These are phyloP conservation scores for Guadua angustifolia DNA, from an alignment of 176 grass and related monocot genomes.

Conservation along the genomic window DNA sequence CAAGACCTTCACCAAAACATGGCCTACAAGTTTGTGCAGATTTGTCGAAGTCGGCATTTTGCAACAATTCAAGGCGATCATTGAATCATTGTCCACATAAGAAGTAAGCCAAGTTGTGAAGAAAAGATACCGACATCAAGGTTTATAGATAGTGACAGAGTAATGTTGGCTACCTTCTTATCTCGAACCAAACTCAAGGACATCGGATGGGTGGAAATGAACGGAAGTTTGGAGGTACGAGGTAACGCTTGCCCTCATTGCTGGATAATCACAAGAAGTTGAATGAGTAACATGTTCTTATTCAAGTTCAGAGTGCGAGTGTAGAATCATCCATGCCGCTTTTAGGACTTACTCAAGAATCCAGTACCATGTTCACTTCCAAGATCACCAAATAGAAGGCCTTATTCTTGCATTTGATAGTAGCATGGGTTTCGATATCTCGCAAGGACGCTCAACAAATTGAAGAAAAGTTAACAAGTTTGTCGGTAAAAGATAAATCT, in stretches of 20 bases:
- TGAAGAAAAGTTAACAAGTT: constrained; percentile 8
- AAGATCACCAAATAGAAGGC: constrained; percentile 80
- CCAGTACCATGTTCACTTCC: constrained; percentile 90
- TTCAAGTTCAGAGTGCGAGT: constrained; percentile 7
- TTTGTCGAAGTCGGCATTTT: not conserved
- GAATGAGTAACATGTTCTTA: constrained; percentile 9
- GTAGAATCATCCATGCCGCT: not conserved
- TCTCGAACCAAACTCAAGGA: constrained; percentile 92
- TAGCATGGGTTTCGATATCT: constrained; percentile 84
- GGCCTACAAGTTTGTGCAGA: constrained; percentile 48
- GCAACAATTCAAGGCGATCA: not conserved
- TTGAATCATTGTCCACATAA: not conserved
- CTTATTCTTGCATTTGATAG: constrained; percentile 85
- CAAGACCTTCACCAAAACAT: constrained; percentile 86
- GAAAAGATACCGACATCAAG: not conserved
- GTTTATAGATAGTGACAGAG: not conserved
- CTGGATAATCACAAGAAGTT: constrained; percentile 48
- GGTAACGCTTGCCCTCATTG: constrained; percentile 76
- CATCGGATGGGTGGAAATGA: constrained; percentile 71
- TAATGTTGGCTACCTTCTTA: constrained; percentile 59
- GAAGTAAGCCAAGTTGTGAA: not conserved
- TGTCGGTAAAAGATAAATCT: not conserved
- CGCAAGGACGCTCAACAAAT: constrained; percentile 37
- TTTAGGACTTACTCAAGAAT: constrained; percentile 72
- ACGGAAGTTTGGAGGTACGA: constrained; percentile 76